Evolutionary conservation across 106 monocot genomes (phyloP).

Genomic region (Posidonia australis): DNA sequence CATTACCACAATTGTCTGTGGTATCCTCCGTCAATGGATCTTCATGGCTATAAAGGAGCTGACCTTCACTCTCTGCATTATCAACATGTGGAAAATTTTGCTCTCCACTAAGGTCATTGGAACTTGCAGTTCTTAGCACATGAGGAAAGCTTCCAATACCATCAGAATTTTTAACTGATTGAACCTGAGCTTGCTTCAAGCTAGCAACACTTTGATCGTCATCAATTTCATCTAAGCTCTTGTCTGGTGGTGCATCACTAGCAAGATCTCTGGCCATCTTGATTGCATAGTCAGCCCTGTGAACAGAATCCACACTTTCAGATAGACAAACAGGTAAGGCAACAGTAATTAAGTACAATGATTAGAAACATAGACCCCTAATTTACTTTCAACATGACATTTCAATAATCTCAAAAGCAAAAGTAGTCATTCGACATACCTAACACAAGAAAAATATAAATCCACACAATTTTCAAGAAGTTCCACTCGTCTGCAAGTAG

Average conservation of each 20-base stretch:
- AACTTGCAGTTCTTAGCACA: constrained; percentile 65
- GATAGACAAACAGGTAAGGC: too few relatives aligned
- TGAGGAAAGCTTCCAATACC: constrained; percentile 58
- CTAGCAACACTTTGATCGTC: too few relatives aligned
- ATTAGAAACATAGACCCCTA: too few relatives aligned
- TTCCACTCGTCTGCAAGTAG: constrained; percentile 70
- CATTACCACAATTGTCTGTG: constrained; percentile 14
- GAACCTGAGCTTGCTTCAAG: constrained; percentile 46
- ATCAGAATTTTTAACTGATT: constrained; percentile 56
- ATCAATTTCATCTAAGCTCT: too few relatives aligned
- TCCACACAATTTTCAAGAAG: constrained; percentile 96
- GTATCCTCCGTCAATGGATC: constrained; percentile 13
- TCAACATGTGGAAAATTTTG: constrained; percentile 23
- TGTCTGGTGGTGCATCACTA: constrained; percentile 23
- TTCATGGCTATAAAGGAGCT: constrained; percentile 5
- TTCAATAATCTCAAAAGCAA: too few relatives aligned
- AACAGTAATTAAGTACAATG: too few relatives aligned
- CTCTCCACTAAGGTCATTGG: constrained; percentile 26
- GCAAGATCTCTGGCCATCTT: constrained; percentile 80
- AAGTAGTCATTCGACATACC: constrained; percentile 33
- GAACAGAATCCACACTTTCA: background rate
- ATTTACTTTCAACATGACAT: too few relatives aligned
- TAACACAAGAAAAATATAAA: constrained; percentile 94
- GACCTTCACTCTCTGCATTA: constrained; percentile 16
- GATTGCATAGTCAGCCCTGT: constrained; percentile 73